Evolutionary conservation across 1,284 basidiomycete genomes (phyloP), one percentile per base, ranked within the genome.

Genomic region (Moniliophthora roreri): DNA sequence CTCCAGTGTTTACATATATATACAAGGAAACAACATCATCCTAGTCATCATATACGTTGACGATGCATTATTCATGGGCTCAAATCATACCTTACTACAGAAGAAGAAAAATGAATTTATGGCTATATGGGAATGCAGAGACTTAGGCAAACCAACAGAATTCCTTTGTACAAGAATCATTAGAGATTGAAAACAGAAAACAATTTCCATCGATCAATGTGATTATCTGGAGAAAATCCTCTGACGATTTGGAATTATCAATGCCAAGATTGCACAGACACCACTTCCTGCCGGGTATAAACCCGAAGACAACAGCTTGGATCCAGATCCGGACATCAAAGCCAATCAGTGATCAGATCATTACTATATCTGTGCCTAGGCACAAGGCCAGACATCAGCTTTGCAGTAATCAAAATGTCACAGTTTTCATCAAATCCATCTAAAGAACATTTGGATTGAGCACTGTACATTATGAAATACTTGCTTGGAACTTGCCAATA

Each of bases 81-180:
- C 46, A 32, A 36, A 60, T 20, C 26, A 38, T 9, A 15, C 11
- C 3, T 34, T 56, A 11, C 38, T 54, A 3, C 5, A 45, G 4
- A 54, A 56, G 23, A 55, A 50, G 32, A 62, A 60, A 34, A 4
- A 37, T 6, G 42, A 55, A 50, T 63, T 67, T 52, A 63, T 61
- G 56, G 23, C 44, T 10, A 54, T 49, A 23, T 68, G 63, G 62
- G 64, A 66, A 55, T 63, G 63, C 40, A 55, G 53, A 11, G 62
- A 65, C 52, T 50, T 65, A 28, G 64, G 62, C 15, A 38, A 60
- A 45, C n/a, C n/a, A n/a, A n/a, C n/a, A n/a, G n/a, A n/a, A n/a
- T n/a, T n/a, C n/a, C n/a, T n/a, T n/a, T n/a, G n/a, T n/a, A n/a
- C n/a, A n/a, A n/a, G n/a, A n/a, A n/a, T n/a, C n/a, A n/a, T n/a